Conservation (phyloP, 345 rosid genomes). For the Pugionium dolabratum region DNA sequence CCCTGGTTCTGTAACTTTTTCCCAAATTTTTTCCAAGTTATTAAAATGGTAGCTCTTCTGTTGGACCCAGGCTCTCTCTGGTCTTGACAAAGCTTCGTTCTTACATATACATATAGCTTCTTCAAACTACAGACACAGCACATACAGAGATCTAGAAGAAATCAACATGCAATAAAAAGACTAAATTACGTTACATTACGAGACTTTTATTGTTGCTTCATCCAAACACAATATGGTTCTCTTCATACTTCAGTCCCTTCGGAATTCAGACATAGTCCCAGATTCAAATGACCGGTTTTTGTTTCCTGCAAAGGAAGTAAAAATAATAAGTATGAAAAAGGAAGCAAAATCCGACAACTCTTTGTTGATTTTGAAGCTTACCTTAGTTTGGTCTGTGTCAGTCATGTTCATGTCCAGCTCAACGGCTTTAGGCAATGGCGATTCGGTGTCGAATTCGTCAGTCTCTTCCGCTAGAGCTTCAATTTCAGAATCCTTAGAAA, state of each 20-base stretch:
- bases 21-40: constrained; percentile 4
- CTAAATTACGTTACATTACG: too few relatives aligned
- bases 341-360: neutral
- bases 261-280: constrained; percentile 62
- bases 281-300: constrained; percentile 47
- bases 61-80: too few relatives aligned
- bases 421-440: constrained; percentile 40
- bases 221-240: neutral
- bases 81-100: too few relatives aligned
- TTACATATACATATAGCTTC: neutral
- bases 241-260: constrained; percentile 42
- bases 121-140: too few relatives aligned
- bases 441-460: constrained; percentile 27
- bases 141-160: too few relatives aligned
- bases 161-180: too few relatives aligned
- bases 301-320: constrained; percentile 50
- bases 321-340: neutral
- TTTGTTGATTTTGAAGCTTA: constrained; percentile 3
- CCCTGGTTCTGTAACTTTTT: constrained; percentile 20
- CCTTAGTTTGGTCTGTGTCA: constrained; percentile 39
- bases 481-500: constrained; percentile 11
- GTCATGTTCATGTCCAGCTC: constrained; percentile 40
- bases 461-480: constrained; percentile 45
- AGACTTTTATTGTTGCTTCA: neutral
- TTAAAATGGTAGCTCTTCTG: neutral